phyloP scores from a whole-genome alignment of 1,139 yeast species.

The Suhomyces taliae region DNA sequence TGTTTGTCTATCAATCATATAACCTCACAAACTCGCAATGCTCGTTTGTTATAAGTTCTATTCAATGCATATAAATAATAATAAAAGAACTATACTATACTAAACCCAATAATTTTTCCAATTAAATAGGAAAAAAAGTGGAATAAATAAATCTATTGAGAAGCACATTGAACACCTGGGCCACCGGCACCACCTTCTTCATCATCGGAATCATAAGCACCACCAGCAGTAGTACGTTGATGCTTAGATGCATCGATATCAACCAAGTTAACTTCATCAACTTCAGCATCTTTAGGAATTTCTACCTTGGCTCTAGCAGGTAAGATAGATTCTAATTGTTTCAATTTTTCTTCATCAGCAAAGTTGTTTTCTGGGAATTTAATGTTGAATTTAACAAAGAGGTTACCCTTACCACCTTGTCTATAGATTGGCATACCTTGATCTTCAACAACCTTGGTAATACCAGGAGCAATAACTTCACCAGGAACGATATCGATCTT shows the following conservation, averaged over 20 bases:
- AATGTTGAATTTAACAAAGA: slow-evolving; percentile 67
- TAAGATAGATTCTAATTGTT: slow-evolving; percentile 61
- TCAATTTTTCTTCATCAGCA: slow-evolving; percentile 64
- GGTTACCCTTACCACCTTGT: slow-evolving; percentile 74
- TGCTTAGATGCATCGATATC: slow-evolving; percentile 66
- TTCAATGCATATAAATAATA: slow-evolving; percentile 6
- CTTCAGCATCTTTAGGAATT: slow-evolving; percentile 63
- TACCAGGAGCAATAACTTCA: slow-evolving; percentile 87
- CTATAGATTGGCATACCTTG: slow-evolving; percentile 95
- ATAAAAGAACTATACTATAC: slow-evolving; percentile 4
- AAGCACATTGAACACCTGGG: slow-evolving; percentile 87
- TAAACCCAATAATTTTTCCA: slow-evolving; percentile 1
- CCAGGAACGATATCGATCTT: slow-evolving; percentile 86
- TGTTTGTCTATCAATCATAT: background rate
- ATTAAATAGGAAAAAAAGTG: background rate
- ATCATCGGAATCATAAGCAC: slow-evolving; percentile 64
- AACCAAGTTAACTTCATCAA: slow-evolving; percentile 80
- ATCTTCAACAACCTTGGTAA: slow-evolving; percentile 77
- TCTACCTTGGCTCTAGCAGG: slow-evolving; percentile 59
- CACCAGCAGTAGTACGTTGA: slow-evolving; percentile 48
- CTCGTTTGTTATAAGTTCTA: background rate
- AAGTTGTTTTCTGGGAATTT: slow-evolving; percentile 71
- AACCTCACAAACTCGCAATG: background rate
- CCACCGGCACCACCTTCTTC: slow-evolving; percentile 63
- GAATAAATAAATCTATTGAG: slow-evolving; percentile 49